Percentiles rank a stretch among this genome's conserved stretches.
Evolutionary conservation across 352 stramenopile species (phyloP).

Genomic region (Globisporangium radiosum): DNA sequence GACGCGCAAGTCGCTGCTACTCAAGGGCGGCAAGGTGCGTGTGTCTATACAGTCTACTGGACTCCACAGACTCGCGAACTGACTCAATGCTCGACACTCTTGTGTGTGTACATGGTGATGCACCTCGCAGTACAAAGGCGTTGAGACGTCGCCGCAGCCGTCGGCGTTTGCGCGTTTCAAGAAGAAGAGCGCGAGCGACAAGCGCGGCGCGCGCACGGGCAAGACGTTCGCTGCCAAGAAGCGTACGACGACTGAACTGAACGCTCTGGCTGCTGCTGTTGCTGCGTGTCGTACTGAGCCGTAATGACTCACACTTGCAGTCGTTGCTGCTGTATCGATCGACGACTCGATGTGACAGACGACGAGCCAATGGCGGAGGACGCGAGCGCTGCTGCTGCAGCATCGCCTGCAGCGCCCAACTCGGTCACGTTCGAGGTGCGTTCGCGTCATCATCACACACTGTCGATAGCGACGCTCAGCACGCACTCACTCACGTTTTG

Average conservation of each 20-base stretch:
- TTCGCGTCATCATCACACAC: neutral
- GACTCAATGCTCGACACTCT: neutral
- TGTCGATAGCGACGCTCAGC: neutral
- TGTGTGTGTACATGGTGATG: neutral
- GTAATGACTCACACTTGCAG: no score
- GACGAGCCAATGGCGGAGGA: slow-evolving; percentile 21
- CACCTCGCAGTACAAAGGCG: slow-evolving; percentile 37
- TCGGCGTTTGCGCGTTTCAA: slow-evolving; percentile 58
- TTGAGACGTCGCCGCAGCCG: slow-evolving; percentile 33
- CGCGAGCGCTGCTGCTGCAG: slow-evolving; percentile 8
- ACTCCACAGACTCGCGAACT: neutral
- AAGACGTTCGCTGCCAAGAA: slow-evolving; percentile 59
- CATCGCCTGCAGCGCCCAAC: slow-evolving; percentile 15
- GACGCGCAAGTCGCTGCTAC: slow-evolving; percentile 45
- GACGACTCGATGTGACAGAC: slow-evolving; percentile 6
- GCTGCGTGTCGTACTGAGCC: no score
- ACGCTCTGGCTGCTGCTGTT: no score
- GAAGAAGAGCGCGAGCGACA: slow-evolving; percentile 27
- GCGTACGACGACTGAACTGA: neutral
- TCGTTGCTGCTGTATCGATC: no score
- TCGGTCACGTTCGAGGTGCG: slow-evolving; percentile 53
- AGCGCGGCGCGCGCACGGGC: slow-evolving; percentile 59
- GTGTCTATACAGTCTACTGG: neutral
- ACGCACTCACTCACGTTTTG: neutral
- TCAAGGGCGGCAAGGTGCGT: slow-evolving; percentile 50